These are phyloP conservation scores for Sporothrix sp. DNA, from an alignment of 2,329 filamentous ascomycete genomes.

Conservation along the genomic window DNA sequence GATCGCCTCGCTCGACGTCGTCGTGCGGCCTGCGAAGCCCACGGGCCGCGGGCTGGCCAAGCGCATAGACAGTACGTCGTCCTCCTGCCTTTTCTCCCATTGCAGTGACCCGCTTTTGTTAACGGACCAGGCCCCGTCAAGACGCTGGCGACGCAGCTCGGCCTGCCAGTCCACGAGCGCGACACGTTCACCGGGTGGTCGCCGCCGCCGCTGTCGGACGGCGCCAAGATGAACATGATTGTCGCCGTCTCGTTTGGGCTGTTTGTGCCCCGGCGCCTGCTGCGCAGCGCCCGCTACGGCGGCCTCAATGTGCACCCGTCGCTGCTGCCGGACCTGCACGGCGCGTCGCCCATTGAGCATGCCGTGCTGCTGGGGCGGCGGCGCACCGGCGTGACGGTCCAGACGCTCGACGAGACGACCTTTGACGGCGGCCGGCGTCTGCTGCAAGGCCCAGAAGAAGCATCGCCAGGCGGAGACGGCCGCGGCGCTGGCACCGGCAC, in stretches of 20 bases:
- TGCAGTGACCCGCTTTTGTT: background rate
- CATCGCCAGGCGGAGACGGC: background rate
- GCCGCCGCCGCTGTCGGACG: conserved; percentile 17
- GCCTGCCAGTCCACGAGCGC: conserved; percentile 60
- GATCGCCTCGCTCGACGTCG: conserved; percentile 73
- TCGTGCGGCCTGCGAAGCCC: conserved; percentile 71
- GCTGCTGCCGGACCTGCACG: conserved; percentile 74
- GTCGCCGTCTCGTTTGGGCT: conserved; percentile 92
- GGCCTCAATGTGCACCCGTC: conserved; percentile 93
- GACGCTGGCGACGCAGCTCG: conserved; percentile 50
- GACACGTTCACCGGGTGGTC: conserved; percentile 71
- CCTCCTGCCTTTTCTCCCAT: background rate
- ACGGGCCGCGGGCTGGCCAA: conserved; percentile 63
- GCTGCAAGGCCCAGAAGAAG: conserved; percentile 48
- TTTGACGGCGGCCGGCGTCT: conserved; percentile 78
- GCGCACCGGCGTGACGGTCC: conserved; percentile 68
- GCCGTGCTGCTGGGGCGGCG: conserved; percentile 56
- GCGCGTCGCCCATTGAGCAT: conserved; percentile 78
- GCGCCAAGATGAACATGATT: conserved; percentile 57
- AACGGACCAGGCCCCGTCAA: conserved; percentile 51
- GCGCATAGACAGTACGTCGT: conserved; percentile 49
- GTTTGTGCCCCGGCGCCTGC: conserved; percentile 69
- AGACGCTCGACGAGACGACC: conserved; percentile 65
- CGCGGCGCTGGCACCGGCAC: background rate
- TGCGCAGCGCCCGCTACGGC: conserved; percentile 63